Evolutionary conservation across 805 yeast species (phyloP).

Genomic region (Sporopachydermia lactativora): DNA sequence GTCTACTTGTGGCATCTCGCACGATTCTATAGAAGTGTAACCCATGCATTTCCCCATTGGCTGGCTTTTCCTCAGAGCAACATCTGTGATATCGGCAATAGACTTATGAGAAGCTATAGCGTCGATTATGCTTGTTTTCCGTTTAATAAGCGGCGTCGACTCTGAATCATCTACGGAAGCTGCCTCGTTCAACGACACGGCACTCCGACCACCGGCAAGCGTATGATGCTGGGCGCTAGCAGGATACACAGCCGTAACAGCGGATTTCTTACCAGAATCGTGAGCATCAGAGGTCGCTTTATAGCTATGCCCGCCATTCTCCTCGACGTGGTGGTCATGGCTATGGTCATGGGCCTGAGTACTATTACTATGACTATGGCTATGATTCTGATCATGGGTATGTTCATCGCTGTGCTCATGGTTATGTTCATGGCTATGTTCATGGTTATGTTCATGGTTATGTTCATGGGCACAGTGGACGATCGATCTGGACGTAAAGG

Average conservation of each 20-base stretch:
- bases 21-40: constrained; percentile 17
- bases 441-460: constrained; percentile 19
- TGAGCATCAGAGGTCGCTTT: too few relatives aligned
- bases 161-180: background rate
- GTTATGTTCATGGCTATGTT: constrained; percentile 10
- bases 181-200: background rate
- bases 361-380: constrained; percentile 8
- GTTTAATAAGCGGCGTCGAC: background rate
- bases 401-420: constrained; percentile 6
- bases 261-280: too few relatives aligned
- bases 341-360: constrained; percentile 3
- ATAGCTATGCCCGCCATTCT: too few relatives aligned
- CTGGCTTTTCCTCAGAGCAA: constrained; percentile 12
- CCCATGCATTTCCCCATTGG: constrained; percentile 34
- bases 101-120: background rate
- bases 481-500: constrained; percentile 64
- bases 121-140: background rate
- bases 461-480: constrained; percentile 73
- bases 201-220: too few relatives aligned
- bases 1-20: constrained; percentile 4
- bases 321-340: too few relatives aligned
- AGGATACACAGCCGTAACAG: too few relatives aligned
- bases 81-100: constrained; percentile 10
- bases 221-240: too few relatives aligned
- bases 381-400: constrained; percentile 3